These are phyloP conservation scores for Pontederia paniculata DNA, from an alignment of 176 grass and related monocot species.

Conservation along the genomic window DNA sequence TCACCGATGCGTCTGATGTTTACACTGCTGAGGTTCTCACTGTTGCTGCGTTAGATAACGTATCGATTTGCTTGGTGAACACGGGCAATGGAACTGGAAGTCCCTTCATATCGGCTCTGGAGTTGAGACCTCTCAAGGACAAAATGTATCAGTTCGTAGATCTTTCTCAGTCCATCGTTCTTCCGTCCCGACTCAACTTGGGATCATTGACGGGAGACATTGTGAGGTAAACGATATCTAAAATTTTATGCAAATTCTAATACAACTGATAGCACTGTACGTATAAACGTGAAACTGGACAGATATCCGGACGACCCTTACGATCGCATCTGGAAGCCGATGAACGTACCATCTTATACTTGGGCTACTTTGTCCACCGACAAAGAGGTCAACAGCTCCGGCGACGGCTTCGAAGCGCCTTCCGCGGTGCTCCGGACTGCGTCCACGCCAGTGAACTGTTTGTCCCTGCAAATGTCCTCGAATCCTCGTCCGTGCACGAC, in stretches of 20 bases:
- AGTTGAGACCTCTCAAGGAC: neutral
- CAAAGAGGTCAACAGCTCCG: neutral
- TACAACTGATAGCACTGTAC: neutral
- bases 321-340: neutral
- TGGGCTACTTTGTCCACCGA: neutral
- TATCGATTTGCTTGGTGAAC: constrained; percentile 31
- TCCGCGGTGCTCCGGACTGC: neutral
- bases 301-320: constrained; percentile 1
- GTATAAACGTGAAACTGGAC: neutral
- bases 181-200: neutral
- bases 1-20: neutral
- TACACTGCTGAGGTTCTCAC: neutral
- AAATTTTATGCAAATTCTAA: neutral
- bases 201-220: neutral
- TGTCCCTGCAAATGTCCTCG: neutral
- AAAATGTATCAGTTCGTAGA: neutral
- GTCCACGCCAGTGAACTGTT: neutral
- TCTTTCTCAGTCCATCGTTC: neutral
- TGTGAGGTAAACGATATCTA: neutral
- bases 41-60: constrained; percentile 8
- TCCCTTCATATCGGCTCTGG: constrained; percentile 30
- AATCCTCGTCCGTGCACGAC: neutral
- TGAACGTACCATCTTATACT: neutral
- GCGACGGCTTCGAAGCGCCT: neutral
- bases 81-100: constrained; percentile 19